A percentile compares a stretch with the other conserved stretches of the same genome.
Conservation (phyloP, 345 rosid species). For the Dipteronia sinensis region DNA sequence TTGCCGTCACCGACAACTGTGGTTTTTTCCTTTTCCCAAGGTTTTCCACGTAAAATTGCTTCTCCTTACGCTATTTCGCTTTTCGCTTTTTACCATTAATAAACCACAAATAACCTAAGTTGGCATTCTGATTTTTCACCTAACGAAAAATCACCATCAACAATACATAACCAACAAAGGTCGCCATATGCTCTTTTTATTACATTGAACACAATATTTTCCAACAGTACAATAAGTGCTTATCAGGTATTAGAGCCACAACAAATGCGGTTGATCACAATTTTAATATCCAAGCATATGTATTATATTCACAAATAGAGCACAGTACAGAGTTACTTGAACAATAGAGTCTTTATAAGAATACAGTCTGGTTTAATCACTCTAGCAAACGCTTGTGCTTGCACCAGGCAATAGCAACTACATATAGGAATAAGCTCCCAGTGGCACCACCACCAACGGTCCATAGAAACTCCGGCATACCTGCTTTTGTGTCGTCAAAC, state of each 20-base stretch:
- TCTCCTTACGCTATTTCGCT: no score
- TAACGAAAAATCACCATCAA: no score
- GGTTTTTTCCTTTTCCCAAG: no score
- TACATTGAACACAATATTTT: no score
- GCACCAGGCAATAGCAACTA: conserved; percentile 80
- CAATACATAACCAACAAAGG: no score
- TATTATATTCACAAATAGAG: background rate
- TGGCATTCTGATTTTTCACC: no score
- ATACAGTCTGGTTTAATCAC: conserved; percentile 12
- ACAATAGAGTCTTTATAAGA: background rate
- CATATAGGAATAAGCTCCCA: conserved; percentile 64
- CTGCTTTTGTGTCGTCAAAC: conserved; percentile 31
- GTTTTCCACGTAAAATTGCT: no score
- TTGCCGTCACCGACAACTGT: no score
- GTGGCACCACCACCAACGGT: conserved; percentile 68
- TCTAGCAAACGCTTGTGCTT: conserved; percentile 79
- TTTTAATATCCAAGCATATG: background rate
- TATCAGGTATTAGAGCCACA: background rate
- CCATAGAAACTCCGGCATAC: conserved; percentile 61
- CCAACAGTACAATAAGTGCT: background rate
- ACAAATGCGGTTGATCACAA: background rate
- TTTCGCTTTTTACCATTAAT: no score
- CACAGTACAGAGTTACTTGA: background rate
- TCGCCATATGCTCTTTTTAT: no score
- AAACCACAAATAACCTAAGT: no score